Conservation (phyloP, 1,284 basidiomycete genomes). For the Cryptococcus floricola region DNA sequence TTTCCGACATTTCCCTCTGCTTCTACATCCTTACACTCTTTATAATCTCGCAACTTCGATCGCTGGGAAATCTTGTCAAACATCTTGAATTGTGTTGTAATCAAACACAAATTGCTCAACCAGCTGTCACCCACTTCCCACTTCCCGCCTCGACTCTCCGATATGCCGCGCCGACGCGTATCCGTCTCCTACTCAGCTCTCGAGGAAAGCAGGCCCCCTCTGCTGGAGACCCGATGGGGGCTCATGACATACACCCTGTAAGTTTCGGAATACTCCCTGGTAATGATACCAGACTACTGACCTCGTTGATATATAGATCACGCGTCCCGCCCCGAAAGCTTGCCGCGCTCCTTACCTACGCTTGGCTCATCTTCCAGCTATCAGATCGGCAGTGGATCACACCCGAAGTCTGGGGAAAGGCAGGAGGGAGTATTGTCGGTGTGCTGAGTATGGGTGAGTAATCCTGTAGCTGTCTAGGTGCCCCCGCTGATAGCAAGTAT, state of each 20-base stretch:
- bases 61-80: too few species aligned
- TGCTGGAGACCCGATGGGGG: constrained; percentile 17
- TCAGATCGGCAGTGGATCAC: constrained; percentile 22
- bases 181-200: constrained; percentile 1
- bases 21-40: too few species aligned
- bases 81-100: neutral
- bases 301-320: constrained; percentile 16
- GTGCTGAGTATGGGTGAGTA: constrained; percentile 42
- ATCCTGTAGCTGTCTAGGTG: neutral
- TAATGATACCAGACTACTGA: neutral
- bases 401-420: constrained; percentile 22
- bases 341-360: constrained; percentile 26
- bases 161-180: constrained; percentile 9
- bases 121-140: neutral
- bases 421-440: constrained; percentile 33
- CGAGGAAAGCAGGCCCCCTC: constrained; percentile 4
- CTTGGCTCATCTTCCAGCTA: constrained; percentile 20
- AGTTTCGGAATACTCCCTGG: constrained; percentile 2
- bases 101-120: neutral
- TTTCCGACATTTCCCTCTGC: too few species aligned
- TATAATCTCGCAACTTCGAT: neutral
- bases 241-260: constrained; percentile 36
- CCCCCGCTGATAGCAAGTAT: neutral
- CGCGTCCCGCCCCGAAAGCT: constrained; percentile 35
- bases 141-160: neutral